phyloP scores from a whole-genome alignment of 257 asterid genomes.

The Rauvolfia tetraphylla region DNA sequence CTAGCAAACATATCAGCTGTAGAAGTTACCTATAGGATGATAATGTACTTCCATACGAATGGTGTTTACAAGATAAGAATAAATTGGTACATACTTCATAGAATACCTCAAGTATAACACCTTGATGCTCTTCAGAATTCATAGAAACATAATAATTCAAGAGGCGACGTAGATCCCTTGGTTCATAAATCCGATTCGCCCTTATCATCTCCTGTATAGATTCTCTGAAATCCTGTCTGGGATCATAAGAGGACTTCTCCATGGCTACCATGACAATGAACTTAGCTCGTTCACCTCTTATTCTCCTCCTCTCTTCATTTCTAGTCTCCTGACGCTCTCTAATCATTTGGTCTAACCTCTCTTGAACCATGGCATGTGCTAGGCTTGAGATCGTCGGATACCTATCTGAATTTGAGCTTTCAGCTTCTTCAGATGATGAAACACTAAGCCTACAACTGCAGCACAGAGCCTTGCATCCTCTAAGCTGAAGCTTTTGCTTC shows the following conservation, averaged over 20 bases:
- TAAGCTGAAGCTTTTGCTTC: constrained; percentile 44
- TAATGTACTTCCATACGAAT: constrained; percentile 15
- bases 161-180: constrained; percentile 56
- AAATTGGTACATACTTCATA: constrained; percentile 63
- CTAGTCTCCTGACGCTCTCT: constrained; percentile 36
- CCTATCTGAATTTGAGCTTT: constrained; percentile 41
- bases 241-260: constrained; percentile 72
- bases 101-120: constrained; percentile 65
- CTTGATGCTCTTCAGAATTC: constrained; percentile 61
- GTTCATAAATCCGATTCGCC: constrained; percentile 41
- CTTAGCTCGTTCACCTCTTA: constrained; percentile 34
- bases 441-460: constrained; percentile 54
- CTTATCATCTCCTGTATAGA: constrained; percentile 66
- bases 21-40: constrained; percentile 3
- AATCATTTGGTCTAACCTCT: constrained; percentile 64
- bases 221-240: constrained; percentile 64
- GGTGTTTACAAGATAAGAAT: constrained; percentile 35
- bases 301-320: constrained; percentile 25
- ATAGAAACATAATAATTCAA: constrained; percentile 55
- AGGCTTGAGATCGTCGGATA: constrained; percentile 49
- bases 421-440: constrained; percentile 53
- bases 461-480: constrained; percentile 53
- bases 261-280: constrained; percentile 62
- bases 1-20: not conserved
- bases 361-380: constrained; percentile 78